Conservation (phyloP, 768 basidiomycete species). For the Lactarius tabidus region DNA sequence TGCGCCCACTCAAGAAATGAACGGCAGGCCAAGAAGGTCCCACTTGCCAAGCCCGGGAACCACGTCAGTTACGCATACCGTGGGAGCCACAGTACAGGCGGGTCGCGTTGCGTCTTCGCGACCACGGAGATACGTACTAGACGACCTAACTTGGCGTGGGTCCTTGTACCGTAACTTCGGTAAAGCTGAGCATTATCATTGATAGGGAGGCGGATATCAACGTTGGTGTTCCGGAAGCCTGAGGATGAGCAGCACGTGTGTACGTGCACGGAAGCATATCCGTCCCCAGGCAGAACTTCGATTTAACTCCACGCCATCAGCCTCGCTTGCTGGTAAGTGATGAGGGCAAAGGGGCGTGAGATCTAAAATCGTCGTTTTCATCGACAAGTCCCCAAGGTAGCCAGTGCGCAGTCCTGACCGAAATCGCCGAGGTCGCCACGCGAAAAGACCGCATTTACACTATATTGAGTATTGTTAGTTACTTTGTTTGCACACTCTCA, state of each 20-base stretch:
- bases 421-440: neutral
- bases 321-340: neutral
- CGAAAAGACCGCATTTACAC: neutral
- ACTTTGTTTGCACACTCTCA: no score
- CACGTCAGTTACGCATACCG: no score
- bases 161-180: no score
- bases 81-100: no score
- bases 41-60: no score
- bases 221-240: neutral
- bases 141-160: no score
- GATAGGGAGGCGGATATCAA: neutral
- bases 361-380: neutral
- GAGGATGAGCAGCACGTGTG: neutral
- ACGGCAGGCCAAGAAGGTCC: no score
- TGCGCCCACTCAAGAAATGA: no score
- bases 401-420: neutral
- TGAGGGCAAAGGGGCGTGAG: neutral
- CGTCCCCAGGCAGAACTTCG: neutral
- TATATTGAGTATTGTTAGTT: no score
- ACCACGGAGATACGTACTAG: no score
- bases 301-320: neutral
- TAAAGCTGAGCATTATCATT: neutral
- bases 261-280: neutral
- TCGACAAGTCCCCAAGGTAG: no score
- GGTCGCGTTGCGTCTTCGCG: no score